These are phyloP conservation scores for Triticum urartu DNA, from an alignment of 176 grass and related monocot genomes.

Conservation along the genomic window DNA sequence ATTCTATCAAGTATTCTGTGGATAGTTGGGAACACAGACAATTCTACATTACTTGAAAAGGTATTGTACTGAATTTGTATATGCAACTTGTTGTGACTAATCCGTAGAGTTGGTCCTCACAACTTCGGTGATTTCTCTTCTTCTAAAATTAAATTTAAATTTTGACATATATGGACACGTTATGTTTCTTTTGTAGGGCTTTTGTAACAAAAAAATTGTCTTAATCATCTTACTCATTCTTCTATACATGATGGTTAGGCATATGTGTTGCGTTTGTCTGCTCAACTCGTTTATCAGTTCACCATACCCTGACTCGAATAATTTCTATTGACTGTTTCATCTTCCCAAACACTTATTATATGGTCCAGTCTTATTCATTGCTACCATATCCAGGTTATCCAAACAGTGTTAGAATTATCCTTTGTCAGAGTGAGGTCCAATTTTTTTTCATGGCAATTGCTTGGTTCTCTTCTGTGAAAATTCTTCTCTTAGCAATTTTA, in stretches of 20 bases:
- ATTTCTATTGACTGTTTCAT: slow-evolving; percentile 14
- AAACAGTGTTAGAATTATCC: slow-evolving; percentile 9
- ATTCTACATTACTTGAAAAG: slow-evolving; percentile 70
- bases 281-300: slow-evolving; percentile 14
- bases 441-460: neutral
- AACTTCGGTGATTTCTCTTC: neutral
- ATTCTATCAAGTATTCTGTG: slow-evolving; percentile 70
- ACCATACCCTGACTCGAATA: neutral
- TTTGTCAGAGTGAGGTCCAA: neutral
- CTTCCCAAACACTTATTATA: neutral
- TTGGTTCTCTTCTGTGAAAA: neutral
- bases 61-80: slow-evolving; percentile 32
- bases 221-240: neutral
- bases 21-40: slow-evolving; percentile 75
- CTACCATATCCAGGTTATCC: slow-evolving; percentile 16
- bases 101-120: neutral
- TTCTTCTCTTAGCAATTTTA: neutral
- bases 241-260: neutral
- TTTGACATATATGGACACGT: neutral
- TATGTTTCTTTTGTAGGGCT: neutral
- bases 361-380: neutral
- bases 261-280: neutral
- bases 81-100: neutral
- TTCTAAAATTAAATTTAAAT: neutral
- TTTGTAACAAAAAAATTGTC: neutral